Evolutionary conservation across 768 basidiomycete species (phyloP).

Genomic region (Pulveroboletus sp.): DNA sequence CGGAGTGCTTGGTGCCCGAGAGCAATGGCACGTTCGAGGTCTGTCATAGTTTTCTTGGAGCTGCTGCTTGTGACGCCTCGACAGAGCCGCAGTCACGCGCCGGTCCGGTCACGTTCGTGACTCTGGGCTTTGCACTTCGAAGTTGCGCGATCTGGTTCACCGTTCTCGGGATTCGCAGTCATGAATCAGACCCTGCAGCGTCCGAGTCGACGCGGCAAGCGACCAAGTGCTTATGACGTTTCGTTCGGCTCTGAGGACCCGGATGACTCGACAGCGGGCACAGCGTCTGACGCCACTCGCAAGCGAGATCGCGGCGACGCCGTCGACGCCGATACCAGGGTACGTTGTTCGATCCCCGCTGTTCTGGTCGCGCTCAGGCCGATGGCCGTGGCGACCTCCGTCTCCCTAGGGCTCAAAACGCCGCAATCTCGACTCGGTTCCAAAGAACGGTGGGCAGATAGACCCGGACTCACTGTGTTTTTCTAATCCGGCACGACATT

Average conservation of each 20-base stretch:
- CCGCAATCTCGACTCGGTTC: constrained; percentile 23
- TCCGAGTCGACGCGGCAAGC: constrained; percentile 29
- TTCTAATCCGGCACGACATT: background rate
- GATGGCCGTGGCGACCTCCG: background rate
- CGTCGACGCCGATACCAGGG: constrained; percentile 12
- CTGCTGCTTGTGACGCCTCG: too few relatives aligned
- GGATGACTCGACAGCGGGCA: constrained; percentile 18
- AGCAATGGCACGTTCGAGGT: too few relatives aligned
- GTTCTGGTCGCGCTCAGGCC: background rate
- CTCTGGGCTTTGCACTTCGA: too few relatives aligned
- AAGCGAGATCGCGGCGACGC: constrained; percentile 22
- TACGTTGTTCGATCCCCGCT: constrained; percentile 9
- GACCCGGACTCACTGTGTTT: background rate
- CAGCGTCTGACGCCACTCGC: constrained; percentile 26
- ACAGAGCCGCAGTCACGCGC: too few relatives aligned
- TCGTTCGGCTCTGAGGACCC: constrained; percentile 45
- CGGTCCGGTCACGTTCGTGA: too few relatives aligned
- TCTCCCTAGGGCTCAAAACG: constrained; percentile 23
- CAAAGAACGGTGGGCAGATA: constrained; percentile 13
- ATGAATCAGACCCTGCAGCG: too few relatives aligned
- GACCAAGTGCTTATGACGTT: constrained; percentile 53
- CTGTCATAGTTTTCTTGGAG: too few relatives aligned
- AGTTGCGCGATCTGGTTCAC: too few relatives aligned
- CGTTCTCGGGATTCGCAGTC: too few relatives aligned
- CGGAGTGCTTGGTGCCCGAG: too few relatives aligned